Conservation (phyloP, 495 filamentous ascomycete species). For the Talaromyces stipitatus region DNA sequence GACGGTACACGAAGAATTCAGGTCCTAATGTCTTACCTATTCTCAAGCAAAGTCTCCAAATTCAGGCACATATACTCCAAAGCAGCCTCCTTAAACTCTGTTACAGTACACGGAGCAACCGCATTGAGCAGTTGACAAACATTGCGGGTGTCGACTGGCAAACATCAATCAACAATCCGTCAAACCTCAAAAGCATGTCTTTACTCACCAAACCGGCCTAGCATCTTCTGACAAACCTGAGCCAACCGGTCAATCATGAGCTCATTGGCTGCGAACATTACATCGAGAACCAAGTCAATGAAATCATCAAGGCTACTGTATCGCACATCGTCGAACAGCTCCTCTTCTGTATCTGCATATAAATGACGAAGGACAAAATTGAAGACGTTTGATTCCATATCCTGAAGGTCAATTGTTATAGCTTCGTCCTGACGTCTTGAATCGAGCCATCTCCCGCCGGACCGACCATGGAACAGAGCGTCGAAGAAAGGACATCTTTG, state of each 20-base stretch:
- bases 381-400: slow-evolving; percentile 67
- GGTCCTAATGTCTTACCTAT: slow-evolving; percentile 45
- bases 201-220: slow-evolving; percentile 73
- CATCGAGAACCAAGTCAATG: slow-evolving; percentile 81
- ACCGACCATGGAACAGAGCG: slow-evolving; percentile 78
- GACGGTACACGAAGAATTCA: not conserved
- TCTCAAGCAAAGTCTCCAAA: slow-evolving; percentile 82
- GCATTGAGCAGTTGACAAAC: slow-evolving; percentile 76
- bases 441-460: slow-evolving; percentile 74
- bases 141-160: slow-evolving; percentile 71
- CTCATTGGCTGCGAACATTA: slow-evolving; percentile 85
- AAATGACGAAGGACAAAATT: slow-evolving; percentile 71
- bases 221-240: slow-evolving; percentile 78
- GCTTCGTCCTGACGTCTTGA: slow-evolving; percentile 48
- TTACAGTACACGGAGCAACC: slow-evolving; percentile 71
- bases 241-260: slow-evolving; percentile 89
- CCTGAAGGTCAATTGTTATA: slow-evolving; percentile 75
- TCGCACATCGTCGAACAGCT: slow-evolving; percentile 73
- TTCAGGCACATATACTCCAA: slow-evolving; percentile 89
- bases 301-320: slow-evolving; percentile 70
- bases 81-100: slow-evolving; percentile 78
- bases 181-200: slow-evolving; percentile 12
- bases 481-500: slow-evolving; percentile 89
- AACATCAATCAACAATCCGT: slow-evolving; percentile 4
- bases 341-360: slow-evolving; percentile 74